Base-by-base conservation (phyloP, 2,329 filamentous ascomycete species). In the Ceratocystis harringtonii region DNA sequence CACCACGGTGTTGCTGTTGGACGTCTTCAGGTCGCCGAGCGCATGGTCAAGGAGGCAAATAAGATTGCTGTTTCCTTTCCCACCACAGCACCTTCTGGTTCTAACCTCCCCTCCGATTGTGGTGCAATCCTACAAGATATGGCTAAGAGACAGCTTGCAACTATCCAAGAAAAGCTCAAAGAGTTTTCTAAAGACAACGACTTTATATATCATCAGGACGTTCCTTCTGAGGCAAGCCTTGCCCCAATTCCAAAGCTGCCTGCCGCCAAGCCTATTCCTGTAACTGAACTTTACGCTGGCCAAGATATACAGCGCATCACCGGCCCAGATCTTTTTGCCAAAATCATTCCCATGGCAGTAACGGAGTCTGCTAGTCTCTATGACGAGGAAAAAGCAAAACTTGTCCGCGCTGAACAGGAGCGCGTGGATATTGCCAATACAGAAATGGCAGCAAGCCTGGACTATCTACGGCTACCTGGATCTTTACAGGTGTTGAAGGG, bases 281-380 rank as follows among this genome's bases (percentile, higher is more conserved):
- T 99, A 36, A 95, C 89, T 73, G 95, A 99, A 73, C 79, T 99
- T 0, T 99, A 99, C 72, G 91, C 95, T 66, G 92, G 92, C 1
- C 94, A 97, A 75, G 94, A 99, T 73, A 96, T 99, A 52, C 90
- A 96, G 74, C 84, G 91, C 30, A 97, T 99, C 68, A 97, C 95
- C 45, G 95, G 95, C 0, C 92, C 94, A 0, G 94, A 99, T 72
- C 87, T 99, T 63, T 99, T 99, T 75, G 86, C 94, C 70, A 95
- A 95, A 74, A 96, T 99, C 68, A 90, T 97, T 1, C 94, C 94
- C 0, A 88, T 97, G 78, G 89, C 91, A 2, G 92, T 99, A 1
- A 99, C 94, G 0, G 92, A 99, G 75, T 95, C 90, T 28, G 94
- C 94, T 12, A 97, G 94, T 77, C 77, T 97, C 71, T 99, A 99